These are phyloP conservation scores for Mucor plumbeus DNA, from an alignment of 371 early-diverging fungal species.

Conservation along the genomic window DNA sequence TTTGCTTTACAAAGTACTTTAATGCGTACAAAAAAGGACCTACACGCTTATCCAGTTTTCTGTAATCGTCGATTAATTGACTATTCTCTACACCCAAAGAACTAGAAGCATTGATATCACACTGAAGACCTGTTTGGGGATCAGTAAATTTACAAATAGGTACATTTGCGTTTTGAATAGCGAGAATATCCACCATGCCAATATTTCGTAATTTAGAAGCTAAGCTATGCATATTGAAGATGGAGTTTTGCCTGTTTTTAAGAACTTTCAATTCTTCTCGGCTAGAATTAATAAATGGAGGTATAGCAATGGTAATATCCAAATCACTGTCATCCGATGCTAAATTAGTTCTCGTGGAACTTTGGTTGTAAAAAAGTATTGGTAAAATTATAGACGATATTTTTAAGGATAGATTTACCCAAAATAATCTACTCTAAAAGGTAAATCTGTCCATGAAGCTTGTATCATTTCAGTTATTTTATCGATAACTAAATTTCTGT, in stretches of 20 bases:
- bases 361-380: not conserved
- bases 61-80: conserved; percentile 58
- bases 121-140: conserved; percentile 46
- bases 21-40: conserved; percentile 59
- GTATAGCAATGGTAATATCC: conserved; percentile 42
- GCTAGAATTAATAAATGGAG: conserved; percentile 6
- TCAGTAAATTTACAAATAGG: conserved; percentile 75
- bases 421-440: not conserved
- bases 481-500: not conserved
- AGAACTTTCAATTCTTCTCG: not conserved
- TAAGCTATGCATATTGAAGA: conserved; percentile 35
- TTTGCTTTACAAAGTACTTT: conserved; percentile 57
- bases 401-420: not conserved
- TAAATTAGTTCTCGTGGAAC: conserved; percentile 21
- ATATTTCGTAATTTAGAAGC: conserved; percentile 13
- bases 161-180: conserved; percentile 48
- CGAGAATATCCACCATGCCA: conserved; percentile 32
- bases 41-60: conserved; percentile 56
- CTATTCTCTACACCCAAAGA: conserved; percentile 63
- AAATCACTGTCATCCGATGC: conserved; percentile 32
- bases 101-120: conserved; percentile 65
- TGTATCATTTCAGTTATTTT: not conserved
- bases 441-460: not conserved
- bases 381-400: too few relatives aligned
- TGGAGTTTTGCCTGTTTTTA: not conserved